A percentile compares a stretch with the other conserved stretches of the same genome.
These are phyloP conservation scores for Geum urbanum DNA, from an alignment of 306 rosid genomes.

Conservation along the genomic window DNA sequence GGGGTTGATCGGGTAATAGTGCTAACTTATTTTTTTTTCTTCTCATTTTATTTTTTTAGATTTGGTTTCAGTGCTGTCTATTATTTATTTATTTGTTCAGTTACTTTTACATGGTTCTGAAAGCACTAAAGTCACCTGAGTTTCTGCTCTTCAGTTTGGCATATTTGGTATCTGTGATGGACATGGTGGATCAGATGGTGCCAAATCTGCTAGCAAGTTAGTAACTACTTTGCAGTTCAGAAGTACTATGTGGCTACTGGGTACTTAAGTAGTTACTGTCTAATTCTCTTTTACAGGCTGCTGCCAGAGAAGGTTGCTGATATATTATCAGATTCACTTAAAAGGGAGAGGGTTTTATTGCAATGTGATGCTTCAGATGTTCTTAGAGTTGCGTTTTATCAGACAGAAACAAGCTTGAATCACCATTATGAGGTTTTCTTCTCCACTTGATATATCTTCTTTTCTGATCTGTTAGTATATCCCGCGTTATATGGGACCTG, in stretches of 20 bases:
- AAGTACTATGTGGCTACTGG: constrained; percentile 20
- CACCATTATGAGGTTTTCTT: constrained; percentile 75
- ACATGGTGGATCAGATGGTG: constrained; percentile 90
- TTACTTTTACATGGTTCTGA: constrained; percentile 23
- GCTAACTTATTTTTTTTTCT: not conserved
- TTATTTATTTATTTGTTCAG: constrained; percentile 11
- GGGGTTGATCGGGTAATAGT: constrained; percentile 74
- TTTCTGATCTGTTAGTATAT: constrained; percentile 3
- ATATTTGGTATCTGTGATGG: constrained; percentile 90
- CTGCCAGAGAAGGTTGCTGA: constrained; percentile 68
- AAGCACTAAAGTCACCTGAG: constrained; percentile 31
- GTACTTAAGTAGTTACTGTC: constrained; percentile 21
- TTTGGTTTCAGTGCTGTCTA: constrained; percentile 16
- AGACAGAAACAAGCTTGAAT: constrained; percentile 71
- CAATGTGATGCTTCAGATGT: constrained; percentile 79
- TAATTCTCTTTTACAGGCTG: constrained; percentile 48
- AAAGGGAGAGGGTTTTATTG: constrained; percentile 65
- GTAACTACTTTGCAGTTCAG: constrained; percentile 37
- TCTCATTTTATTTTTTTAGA: not conserved
- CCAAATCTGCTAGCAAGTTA: constrained; percentile 93
- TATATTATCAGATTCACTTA: constrained; percentile 69
- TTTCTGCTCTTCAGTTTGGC: constrained; percentile 76
- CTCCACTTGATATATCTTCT: constrained; percentile 5
- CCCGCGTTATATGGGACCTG: not conserved
- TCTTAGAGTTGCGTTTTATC: constrained; percentile 81